Evolutionary conservation across 805 yeast species (phyloP).

Genomic region (Wickerhamiella nectarea): DNA sequence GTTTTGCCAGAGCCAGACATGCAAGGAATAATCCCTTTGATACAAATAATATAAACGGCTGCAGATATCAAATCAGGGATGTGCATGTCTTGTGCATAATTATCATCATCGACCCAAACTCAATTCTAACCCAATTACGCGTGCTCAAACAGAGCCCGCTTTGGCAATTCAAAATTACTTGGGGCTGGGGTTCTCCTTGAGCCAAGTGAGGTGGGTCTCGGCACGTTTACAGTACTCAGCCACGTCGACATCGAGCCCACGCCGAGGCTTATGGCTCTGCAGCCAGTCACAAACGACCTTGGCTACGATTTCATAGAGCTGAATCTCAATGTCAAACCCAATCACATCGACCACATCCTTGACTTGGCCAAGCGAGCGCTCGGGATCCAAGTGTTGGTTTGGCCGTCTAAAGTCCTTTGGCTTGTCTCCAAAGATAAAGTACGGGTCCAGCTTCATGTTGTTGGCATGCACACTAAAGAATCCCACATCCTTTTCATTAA

Average conservation of each 20-base stretch:
- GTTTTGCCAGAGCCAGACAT: no score
- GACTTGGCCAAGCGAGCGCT: neutral
- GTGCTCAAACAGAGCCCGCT: no score
- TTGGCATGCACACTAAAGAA: neutral
- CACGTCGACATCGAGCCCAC: neutral
- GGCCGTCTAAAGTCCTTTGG: neutral
- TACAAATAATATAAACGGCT: no score
- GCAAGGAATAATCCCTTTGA: no score
- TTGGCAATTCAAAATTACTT: neutral
- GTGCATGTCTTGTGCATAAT: no score
- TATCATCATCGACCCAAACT: no score
- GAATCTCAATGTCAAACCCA: neutral
- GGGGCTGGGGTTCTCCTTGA: neutral
- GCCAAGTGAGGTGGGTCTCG: neutral
- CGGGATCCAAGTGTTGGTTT: neutral
- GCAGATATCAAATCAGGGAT: no score
- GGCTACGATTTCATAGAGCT: neutral
- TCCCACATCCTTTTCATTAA: neutral
- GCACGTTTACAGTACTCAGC: neutral
- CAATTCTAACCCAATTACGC: no score
- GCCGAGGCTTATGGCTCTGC: neutral
- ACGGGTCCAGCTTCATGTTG: constrained; percentile 2
- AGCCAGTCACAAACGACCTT: constrained; percentile 5
- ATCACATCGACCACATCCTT: neutral
- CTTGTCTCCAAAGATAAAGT: neutral